A percentile compares a stretch with the other conserved stretches of the same genome.
Evolutionary conservation across 345 rosid species (phyloP).

Genomic region (Eucalyptus leucophloia): DNA sequence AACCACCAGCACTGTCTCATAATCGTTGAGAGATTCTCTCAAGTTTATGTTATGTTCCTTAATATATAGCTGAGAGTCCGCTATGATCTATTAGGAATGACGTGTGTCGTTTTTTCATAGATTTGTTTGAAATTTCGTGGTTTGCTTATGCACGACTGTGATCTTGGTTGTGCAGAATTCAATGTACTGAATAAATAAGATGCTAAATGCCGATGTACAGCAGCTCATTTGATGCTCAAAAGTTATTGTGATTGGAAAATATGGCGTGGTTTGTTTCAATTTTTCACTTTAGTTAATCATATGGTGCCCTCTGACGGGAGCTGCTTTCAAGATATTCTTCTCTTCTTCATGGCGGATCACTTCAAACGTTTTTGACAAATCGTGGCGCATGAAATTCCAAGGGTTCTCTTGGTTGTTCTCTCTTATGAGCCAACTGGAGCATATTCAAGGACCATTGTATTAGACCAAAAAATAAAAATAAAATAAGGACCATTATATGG

Average conservation of each 20-base stretch:
- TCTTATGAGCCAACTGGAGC: neutral
- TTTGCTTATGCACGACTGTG: neutral
- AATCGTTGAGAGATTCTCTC: neutral
- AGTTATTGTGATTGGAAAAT: neutral
- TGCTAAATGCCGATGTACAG: neutral
- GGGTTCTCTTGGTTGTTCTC: neutral
- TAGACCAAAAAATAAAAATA: too few relatives aligned
- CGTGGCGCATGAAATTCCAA: neutral
- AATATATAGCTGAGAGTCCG: neutral
- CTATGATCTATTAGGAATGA: neutral
- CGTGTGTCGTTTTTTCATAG: neutral
- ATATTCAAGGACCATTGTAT: neutral
- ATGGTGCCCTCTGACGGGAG: neutral
- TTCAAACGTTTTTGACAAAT: neutral
- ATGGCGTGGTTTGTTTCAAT: neutral
- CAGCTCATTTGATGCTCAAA: neutral
- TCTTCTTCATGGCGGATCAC: neutral
- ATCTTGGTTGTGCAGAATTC: neutral
- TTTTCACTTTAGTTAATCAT: neutral
- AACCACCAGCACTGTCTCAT: neutral
- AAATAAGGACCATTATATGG: neutral
- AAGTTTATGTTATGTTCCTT: neutral
- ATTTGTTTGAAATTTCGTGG: neutral
- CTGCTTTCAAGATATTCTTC: neutral
- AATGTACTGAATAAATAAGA: neutral